Evolutionary conservation across 805 yeast genomes (phyloP), one percentile per base, ranked within the genome.

Genomic region (Vanderwaltozyma polyspora): DNA sequence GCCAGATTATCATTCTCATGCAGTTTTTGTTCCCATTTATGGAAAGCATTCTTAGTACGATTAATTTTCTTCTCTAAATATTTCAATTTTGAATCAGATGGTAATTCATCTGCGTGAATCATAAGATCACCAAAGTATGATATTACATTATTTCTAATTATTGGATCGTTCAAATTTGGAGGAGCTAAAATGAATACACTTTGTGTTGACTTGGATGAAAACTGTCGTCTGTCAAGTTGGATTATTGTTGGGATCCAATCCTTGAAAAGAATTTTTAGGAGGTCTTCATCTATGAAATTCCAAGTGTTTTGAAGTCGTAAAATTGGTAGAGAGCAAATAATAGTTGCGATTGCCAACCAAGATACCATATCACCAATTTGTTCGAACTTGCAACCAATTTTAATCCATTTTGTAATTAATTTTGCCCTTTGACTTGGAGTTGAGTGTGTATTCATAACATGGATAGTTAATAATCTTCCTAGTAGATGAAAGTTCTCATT

Each of bases 201-300:
- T 35, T 68, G 70, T 26, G 74, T 66, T 4, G 75, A 63, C 32
- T 74, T 72, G 29, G 73, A 66, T 15, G 71, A 64, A 55, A 81
- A 65, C 32, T 78, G 70, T 45, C 91, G 67, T 49, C 91, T 70
- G 42, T 85, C 93, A 24, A 89, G 65, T 51, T 87, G 96, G 59
- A 82, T 84, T 7, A 84, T 78, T 17, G 89, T 93, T 2, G 93
- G 94, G 0, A 91, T 83, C 96, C 96, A 89, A 46, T 82, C 93
- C 33, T 76, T 74, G 29, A 76, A 71, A 19, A 85, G 72, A 3
- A 73, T 61, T 36, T 72, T 75, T 34, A 82, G 56, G 30, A 71
- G 64, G 19, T 70, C 70, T 15, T 70, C 67, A 11, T 80, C 70
- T 4, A 86, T 82, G 31, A 65, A 62, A 6, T 76, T 62, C 97